Evolutionary conservation across 805 yeast genomes (phyloP), one percentile per base, ranked within the genome.

Genomic region (Yarrowia bubula): DNA sequence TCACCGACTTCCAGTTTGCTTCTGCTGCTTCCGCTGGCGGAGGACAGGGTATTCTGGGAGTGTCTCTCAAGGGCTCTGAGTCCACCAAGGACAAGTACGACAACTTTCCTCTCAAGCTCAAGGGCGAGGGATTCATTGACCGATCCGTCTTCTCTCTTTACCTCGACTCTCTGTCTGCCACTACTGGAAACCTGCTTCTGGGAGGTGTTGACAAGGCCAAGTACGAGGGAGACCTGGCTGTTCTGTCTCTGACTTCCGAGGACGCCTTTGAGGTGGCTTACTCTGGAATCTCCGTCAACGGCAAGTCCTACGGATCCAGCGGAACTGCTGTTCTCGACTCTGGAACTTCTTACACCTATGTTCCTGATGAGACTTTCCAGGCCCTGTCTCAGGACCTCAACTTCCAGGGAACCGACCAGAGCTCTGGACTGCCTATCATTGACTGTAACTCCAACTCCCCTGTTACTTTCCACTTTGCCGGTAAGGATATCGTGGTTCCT

Each of bases 401-500:
- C 18, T n/a, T 55, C 18, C 39, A 31, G 28, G 61, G 98, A 98
- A 86, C 92, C 62, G 98, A 99, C 70, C 98, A 93, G 83, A 95
- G 93, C 83, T 81, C 90, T 63, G 80, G 95, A 71, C 98, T 93
- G 65, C 42, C 33, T 8, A 92, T 98, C 84, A 92, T 79, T 50
- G 79, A 85, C 66, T 90, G 97, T 81, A 92, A 83, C 70, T 74
- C 82, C 37, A 83, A 95, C 77, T 98, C 98, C 67, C 96, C 92
- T 74, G 82, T 95, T 77, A 92, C 98, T 57, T 87, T 95, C 78
- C 91, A 82, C 75, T 88, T 95, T 70, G 86, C 84, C 67, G 98
- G 98, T 69, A 91, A 93, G 81, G 95, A 92, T 81, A 89, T 96
- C 58, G 86, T 95, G 74, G 74, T 88, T 68, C 88, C 99, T 42